Evolutionary conservation across 202 grass and related monocot genomes (phyloP), one percentile per base, ranked within the genome.

Genomic region (Schoenoplectus triqueter): DNA sequence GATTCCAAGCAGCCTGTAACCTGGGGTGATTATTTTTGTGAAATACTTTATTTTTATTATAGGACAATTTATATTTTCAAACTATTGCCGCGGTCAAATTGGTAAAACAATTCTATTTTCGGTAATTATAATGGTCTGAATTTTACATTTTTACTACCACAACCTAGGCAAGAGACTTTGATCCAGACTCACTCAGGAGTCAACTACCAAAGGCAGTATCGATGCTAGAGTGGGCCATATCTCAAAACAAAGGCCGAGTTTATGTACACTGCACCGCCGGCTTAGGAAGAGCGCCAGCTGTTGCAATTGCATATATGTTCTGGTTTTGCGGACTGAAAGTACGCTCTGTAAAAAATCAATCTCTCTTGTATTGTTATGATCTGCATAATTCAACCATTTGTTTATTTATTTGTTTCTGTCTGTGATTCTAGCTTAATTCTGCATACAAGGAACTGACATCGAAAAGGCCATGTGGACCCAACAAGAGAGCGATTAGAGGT

Each of bases 221-320:
- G n/a, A 87, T 92, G 63, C 65, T 95, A 72, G 95, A 98, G 81
- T 95, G 88, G 92, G 87, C 89, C 73, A 92, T 95, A 89, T 93
- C 91, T 44, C 84, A 93, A 64, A 41, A 80, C 20, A 98, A n/a
- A 90, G 91, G 92, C 18, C 84, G 87, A 80, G 88, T 88, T 72
- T 95, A 93, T 64, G 73, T 95, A 52, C 92, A 95, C 78, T 98
- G 95, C 42, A 95, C 92, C 83, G 95, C 92, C 80, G 95, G 91
- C 66, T 91, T 95, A 84, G 92, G 95, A 57, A 91, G 95, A 71
- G 92, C 91, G 60, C 91, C 89, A 66, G 87, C 92, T 0, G 92
- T 93, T 79, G 95, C 95, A 73, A 95, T 98, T 88, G 85, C 87
- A 48, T 93, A 92, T 73, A 90, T 61, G 89, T 93, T 90, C 80